A percentile compares a stretch with the other conserved stretches of the same genome.
Conservation (phyloP, 1,139 yeast genomes). For the Pichia sp. region DNA sequence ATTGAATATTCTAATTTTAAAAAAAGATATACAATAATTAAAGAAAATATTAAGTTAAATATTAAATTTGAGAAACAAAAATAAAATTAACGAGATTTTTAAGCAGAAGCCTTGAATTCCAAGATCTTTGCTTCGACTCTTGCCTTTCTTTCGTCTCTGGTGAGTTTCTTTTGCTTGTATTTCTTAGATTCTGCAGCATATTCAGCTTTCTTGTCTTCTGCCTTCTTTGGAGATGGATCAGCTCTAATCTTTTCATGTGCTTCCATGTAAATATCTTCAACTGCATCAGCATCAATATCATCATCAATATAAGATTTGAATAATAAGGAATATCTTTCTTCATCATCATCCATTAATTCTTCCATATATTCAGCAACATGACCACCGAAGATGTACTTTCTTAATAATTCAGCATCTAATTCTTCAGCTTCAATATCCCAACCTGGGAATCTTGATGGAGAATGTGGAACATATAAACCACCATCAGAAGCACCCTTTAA, state of each 20-base stretch:
- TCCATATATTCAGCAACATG: conserved; percentile 99
- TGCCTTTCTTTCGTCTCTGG: conserved; percentile 88
- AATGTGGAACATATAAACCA: conserved; percentile 99
- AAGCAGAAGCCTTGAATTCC: conserved; percentile 53
- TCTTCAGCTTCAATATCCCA: conserved; percentile 99
- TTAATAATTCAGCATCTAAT: conserved; percentile 94
- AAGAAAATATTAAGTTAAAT: not conserved
- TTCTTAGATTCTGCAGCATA: conserved; percentile 96
- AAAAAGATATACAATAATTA: not conserved
- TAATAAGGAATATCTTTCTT: conserved; percentile 95
- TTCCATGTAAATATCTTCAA: conserved; percentile 91
- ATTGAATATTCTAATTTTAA: not conserved
- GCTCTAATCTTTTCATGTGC: conserved; percentile 97
- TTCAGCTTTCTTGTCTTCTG: conserved; percentile 95
- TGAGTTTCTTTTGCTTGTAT: conserved; percentile 82
- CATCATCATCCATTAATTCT: conserved; percentile 99
- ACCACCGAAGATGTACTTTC: conserved; percentile 96
- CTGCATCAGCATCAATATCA: conserved; percentile 93
- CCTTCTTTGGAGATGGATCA: conserved; percentile 87
- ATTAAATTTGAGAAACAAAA: not conserved
- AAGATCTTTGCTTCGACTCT: conserved; percentile 90
- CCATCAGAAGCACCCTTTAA: conserved; percentile 99
- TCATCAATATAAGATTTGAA: conserved; percentile 97
- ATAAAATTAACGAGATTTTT: conserved; percentile 2
- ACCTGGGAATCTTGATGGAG: conserved; percentile 99